Evolutionary conservation across 208 protist species (phyloP), one percentile per base, ranked within the genome.

Genomic region (Leishmania mexicana): DNA sequence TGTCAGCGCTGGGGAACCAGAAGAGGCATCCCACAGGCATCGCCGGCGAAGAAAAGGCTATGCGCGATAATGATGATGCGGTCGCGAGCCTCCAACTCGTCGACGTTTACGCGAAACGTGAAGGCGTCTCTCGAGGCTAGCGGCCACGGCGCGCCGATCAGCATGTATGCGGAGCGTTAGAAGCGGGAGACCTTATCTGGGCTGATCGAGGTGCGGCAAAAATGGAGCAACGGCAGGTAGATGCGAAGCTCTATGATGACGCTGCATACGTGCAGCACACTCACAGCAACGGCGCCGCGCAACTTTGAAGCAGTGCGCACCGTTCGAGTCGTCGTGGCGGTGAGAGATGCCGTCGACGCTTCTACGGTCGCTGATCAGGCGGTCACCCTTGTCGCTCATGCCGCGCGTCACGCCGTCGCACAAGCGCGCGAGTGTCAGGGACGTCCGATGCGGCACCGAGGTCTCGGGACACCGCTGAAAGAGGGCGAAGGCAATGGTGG

Each of bases 161-260:
- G 65, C 79, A 95, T 92, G 81, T 90, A 89, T 10, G 89, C 88
- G 10, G 80, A 35, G 51, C 86, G 86, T 65, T 92, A 86, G 79
- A 91, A 93, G 35, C 84, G 83, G 7, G 86, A 89, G 15, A 91
- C 76, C 42, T 93, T 89, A 35, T 84, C 90, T 38, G 88, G 86
- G 51, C 79, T 81, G 65, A 85, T 58, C 0, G 89, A 85, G 6
- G 76, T 76, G 65, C 47, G 13, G 83, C 88, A 94, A 75, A 90
- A 83, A 6, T 87, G 87, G 79, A 92, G 90, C 87, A 85, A 94
- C 76, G 89, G 80, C 54, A 82, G 83, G 83, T 85, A 94, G 75
- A 94, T 84, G 68, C 92, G 84, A 17, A 93, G 83, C 85, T 94
- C 89, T 79, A 93, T 81, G 38, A 93, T 83, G 42, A 88, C 84